Evolutionary conservation across 305 asterid genomes (phyloP), one percentile per base, ranked within the genome.

Genomic region (Fraxinus greggii): DNA sequence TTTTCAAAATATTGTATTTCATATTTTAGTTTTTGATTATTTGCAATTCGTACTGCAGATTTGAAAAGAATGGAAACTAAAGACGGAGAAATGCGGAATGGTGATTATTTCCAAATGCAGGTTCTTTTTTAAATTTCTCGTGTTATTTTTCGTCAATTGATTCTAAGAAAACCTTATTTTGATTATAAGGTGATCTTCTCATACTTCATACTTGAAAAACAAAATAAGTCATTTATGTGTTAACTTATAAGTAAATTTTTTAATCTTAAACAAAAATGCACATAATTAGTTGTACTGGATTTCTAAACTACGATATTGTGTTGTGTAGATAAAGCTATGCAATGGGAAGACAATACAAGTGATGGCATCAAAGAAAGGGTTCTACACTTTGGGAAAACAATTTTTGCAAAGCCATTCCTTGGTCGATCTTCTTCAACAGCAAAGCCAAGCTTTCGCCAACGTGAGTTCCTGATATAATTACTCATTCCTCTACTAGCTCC

Each of bases 391-490:
- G 75, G 99, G 99, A 65, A 97, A 92, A 84, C 98, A 94, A 77
- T 85, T 86, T 84, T 38, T 93, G 81, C 95, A 80, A 82, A 94
- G 94, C 85, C 97, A 92, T 87, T 93, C 98, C 83, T 90, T 97
- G 91, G 97, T 95, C 81, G 99, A 95, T 93, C 99, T 97, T 90
- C 92, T 97, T 88, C 99, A 95, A 85, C 99, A 95, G 89, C 97
- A 93, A 84, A 97, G 99, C 85, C 99, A 90, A 90, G 98, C 97
- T 84, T 97, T 97, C 84, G 95, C 95, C 80, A 92, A 93, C 81
- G 99, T 93, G 86, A 88, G 97, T 86, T 69, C 51, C 36, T 17
- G 31, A 19, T 79, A 81, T 61, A 45, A 61, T 72, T 38, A 33
- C 5, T 12, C 51, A 35, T 72, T 72, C 51, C 35, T 72, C 19